Conservation (phyloP, 495 filamentous ascomycete species). For the Penicillium lividum region DNA sequence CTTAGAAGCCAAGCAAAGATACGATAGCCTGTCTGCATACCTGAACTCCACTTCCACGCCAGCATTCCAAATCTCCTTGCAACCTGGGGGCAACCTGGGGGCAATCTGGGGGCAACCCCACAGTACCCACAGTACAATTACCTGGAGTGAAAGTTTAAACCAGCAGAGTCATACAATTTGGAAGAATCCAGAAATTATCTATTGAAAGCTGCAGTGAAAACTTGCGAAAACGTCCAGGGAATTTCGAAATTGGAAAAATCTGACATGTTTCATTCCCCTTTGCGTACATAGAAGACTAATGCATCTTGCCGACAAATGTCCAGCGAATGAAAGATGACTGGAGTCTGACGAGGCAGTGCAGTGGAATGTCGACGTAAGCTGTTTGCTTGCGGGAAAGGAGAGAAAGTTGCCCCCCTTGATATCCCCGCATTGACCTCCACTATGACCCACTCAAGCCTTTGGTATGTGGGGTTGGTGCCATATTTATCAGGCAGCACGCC, state of each 20-base stretch:
- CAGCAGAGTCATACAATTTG: background rate
- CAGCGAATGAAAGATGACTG: background rate
- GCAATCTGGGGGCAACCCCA: background rate
- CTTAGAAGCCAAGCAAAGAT: too few relatives aligned
- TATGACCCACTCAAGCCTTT: background rate
- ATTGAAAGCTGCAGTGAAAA: background rate
- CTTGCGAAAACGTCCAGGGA: background rate
- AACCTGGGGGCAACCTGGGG: background rate
- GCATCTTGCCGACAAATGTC: background rate
- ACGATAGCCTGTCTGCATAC: background rate
- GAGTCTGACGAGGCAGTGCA: background rate
- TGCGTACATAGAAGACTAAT: background rate
- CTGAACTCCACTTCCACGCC: background rate
- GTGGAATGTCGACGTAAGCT: slow-evolving; percentile 1
- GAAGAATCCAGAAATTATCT: background rate
- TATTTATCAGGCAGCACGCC: too few relatives aligned
- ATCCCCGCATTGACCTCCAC: slow-evolving; percentile 8
- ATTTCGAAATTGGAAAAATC: background rate
- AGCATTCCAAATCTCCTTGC: background rate
- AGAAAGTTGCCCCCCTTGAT: slow-evolving; percentile 3
- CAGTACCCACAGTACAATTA: background rate
- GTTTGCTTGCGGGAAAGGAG: background rate
- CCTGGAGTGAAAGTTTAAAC: background rate
- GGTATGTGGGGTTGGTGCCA: too few relatives aligned
- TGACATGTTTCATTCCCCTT: background rate